A percentile compares a stretch with the other conserved stretches of the same genome.
Evolutionary conservation across 23 red algal species (phyloP).

Genomic region (Chondrus crispus): DNA sequence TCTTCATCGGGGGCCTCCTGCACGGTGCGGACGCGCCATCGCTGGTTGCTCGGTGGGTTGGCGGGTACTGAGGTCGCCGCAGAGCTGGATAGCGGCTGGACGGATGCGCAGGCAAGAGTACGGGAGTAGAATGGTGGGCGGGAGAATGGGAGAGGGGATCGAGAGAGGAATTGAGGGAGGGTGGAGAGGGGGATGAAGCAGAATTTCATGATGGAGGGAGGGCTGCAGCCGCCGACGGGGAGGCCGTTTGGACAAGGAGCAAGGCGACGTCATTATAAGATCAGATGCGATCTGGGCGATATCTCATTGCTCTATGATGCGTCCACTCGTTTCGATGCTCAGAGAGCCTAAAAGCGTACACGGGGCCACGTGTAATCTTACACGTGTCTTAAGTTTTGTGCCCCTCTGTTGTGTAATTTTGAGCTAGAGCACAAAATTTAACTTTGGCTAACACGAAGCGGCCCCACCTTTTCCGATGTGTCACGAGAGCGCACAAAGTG

Average conservation of each 20-base stretch:
- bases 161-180: neutral
- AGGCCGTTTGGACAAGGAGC: neutral
- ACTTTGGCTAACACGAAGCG: too few relatives aligned
- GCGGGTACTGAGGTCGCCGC: neutral
- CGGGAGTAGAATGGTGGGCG: neutral
- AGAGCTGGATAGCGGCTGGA: neutral
- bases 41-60: neutral
- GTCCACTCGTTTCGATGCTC: neutral
- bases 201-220: neutral
- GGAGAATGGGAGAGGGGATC: neutral
- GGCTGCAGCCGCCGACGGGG: neutral
- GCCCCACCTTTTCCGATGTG: too few relatives aligned
- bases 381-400: too few relatives aligned
- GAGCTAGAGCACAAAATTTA: too few relatives aligned
- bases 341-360: too few relatives aligned
- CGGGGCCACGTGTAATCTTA: too few relatives aligned
- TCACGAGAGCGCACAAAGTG: too few relatives aligned
- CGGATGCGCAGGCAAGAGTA: neutral
- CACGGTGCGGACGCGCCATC: neutral
- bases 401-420: too few relatives aligned
- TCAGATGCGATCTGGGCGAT: neutral
- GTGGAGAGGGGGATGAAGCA: neutral
- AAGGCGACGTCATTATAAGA: neutral
- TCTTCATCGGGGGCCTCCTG: neutral
- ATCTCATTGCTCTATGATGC: neutral